These are phyloP conservation scores for Alloteropsis angusta DNA, from an alignment of 202 grass and related monocot species.

Conservation along the genomic window DNA sequence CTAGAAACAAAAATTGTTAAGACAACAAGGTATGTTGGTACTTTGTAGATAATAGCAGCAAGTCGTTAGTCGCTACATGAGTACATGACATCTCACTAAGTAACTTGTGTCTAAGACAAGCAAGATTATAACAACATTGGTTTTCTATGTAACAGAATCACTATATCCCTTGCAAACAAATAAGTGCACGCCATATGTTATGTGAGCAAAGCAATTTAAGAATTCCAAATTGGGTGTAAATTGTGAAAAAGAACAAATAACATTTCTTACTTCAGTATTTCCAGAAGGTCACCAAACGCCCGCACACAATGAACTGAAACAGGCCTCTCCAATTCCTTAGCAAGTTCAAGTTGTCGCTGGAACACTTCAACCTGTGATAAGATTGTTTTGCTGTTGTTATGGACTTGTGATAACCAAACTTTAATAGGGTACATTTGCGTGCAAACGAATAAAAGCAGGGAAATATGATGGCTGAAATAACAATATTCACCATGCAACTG, in stretches of 20 bases:
- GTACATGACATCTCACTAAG: background rate
- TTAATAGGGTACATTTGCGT: background rate
- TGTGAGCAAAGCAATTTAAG: background rate
- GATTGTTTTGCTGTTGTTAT: constrained; percentile 7
- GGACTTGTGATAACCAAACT: background rate
- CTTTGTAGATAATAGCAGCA: background rate
- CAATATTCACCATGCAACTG: constrained; percentile 1
- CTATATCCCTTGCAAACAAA: background rate
- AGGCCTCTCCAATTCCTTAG: constrained; percentile 73
- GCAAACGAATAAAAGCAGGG: background rate
- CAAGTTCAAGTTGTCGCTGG: constrained; percentile 60
- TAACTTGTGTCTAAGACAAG: background rate
- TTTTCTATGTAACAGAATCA: background rate
- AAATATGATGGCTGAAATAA: background rate
- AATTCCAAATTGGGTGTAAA: background rate
- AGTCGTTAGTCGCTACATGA: too few relatives aligned
- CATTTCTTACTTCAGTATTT: constrained; percentile 58
- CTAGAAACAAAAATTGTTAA: constrained; percentile 37
- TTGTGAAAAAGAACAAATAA: background rate
- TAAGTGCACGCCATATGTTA: background rate
- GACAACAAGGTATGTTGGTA: background rate
- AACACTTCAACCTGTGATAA: constrained; percentile 74
- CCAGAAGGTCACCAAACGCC: constrained; percentile 70
- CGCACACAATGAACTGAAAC: constrained; percentile 87
- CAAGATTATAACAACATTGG: background rate